Percentiles rank a stretch among this genome's conserved stretches.
phyloP scores from a whole-genome alignment of 139 green algal genomes.

The Gonium pectorale region DNA sequence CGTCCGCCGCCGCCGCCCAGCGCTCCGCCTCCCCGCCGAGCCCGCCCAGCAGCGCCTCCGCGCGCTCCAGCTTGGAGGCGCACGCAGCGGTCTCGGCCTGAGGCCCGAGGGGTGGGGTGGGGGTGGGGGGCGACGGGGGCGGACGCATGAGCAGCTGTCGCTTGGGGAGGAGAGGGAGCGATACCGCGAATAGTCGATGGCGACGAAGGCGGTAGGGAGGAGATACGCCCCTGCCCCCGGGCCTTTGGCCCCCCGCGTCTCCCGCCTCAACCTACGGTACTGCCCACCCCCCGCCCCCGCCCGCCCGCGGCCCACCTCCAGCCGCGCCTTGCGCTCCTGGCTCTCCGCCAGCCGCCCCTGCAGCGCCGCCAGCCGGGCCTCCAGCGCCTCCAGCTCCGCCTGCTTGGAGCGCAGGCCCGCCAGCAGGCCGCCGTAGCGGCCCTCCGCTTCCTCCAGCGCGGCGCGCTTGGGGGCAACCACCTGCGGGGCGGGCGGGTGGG shows the following conservation, averaged over 20 bases:
- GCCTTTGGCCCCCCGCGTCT: not conserved
- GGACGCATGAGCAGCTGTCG: not conserved
- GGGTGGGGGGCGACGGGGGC: not conserved
- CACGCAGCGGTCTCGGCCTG: constrained; percentile 71
- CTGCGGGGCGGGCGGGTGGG: too few relatives aligned
- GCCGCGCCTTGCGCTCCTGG: constrained; percentile 64
- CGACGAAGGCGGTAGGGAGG: not conserved
- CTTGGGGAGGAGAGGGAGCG: not conserved
- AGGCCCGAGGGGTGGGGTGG: not conserved
- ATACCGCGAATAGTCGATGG: not conserved
- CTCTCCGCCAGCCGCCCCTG: constrained; percentile 68
- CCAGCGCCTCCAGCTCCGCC: constrained; percentile 72
- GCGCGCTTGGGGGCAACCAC: constrained; percentile 80
- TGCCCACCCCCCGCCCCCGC: not conserved
- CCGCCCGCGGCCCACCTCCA: constrained; percentile 58
- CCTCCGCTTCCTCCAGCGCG: constrained; percentile 69
- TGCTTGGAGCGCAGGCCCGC: constrained; percentile 75
- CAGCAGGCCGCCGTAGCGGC: constrained; percentile 68
- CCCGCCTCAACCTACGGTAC: too few relatives aligned
- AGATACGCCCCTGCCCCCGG: not conserved
- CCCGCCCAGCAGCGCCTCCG: constrained; percentile 75
- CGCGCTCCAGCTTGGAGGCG: constrained; percentile 78
- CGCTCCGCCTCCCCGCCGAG: constrained; percentile 73
- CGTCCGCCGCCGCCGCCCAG: constrained; percentile 65
- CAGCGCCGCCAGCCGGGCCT: constrained; percentile 69